Conservation (phyloP, 2,329 filamentous ascomycete genomes). For the Fusarium tanahbumbuense region DNA sequence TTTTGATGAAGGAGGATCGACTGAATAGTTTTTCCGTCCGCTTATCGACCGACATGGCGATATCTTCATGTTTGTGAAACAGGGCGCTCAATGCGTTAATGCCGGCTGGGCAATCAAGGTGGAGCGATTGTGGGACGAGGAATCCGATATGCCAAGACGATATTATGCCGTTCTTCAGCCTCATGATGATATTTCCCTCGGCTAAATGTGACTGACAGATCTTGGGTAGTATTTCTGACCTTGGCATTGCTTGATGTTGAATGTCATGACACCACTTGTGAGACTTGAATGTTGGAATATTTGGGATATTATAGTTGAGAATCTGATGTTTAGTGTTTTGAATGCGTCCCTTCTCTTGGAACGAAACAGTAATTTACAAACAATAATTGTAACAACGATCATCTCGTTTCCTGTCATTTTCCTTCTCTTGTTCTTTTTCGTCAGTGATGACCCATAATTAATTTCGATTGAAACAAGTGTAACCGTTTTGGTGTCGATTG, state of each 20-base stretch:
- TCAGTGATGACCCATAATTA: neutral
- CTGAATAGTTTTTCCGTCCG: conserved; percentile 40
- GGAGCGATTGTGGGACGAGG: conserved; percentile 9
- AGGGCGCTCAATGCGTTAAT: conserved; percentile 10
- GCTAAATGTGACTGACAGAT: neutral
- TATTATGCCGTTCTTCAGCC: conserved; percentile 5
- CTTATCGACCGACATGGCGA: conserved; percentile 19
- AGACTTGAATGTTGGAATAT: neutral
- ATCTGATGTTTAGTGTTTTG: neutral
- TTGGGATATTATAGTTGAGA: neutral
- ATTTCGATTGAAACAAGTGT: conserved; percentile 19
- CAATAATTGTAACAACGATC: neutral
- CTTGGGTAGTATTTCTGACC: neutral
- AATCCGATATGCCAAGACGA: conserved; percentile 4
- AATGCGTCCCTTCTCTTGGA: neutral
- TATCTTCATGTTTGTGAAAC: conserved; percentile 23
- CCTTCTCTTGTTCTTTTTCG: neutral
- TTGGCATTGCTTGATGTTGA: neutral
- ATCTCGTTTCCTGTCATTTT: neutral
- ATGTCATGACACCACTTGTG: neutral
- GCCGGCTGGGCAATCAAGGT: neutral
- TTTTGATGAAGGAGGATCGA: conserved; percentile 38
- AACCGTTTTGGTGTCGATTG: neutral
- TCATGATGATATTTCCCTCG: neutral
- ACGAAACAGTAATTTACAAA: neutral